These are phyloP conservation scores for Botrytis hyacinthi DNA, from an alignment of 2,329 filamentous ascomycete genomes.

Conservation along the genomic window DNA sequence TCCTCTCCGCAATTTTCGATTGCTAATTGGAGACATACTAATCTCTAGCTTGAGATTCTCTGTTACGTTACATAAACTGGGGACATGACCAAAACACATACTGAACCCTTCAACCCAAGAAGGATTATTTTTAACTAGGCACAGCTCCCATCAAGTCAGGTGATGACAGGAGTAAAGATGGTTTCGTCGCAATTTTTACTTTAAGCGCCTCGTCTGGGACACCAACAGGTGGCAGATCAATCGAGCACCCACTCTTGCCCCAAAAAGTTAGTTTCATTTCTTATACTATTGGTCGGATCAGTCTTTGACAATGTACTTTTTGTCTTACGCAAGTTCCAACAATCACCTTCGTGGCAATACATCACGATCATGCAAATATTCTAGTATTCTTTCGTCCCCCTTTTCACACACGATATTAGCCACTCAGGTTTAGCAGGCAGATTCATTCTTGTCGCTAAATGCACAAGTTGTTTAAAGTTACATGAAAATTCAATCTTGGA, in stretches of 20 bases:
- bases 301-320: not conserved
- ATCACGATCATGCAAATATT: not conserved
- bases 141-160: not conserved
- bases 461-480: not conserved
- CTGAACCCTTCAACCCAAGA: not conserved
- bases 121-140: not conserved
- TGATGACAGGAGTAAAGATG: not conserved
- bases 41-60: not conserved
- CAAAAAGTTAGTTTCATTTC: not conserved
- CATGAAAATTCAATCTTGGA: not conserved
- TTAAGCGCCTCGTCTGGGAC: not conserved
- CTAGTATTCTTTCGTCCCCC: not conserved
- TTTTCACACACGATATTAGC: not conserved
- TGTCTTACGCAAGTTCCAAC: not conserved
- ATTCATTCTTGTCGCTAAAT: not conserved
- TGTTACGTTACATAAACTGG: not conserved
- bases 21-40: not conserved
- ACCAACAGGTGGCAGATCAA: not conserved
- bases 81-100: not conserved
- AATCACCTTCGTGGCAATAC: not conserved
- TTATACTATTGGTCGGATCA: not conserved
- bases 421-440: not conserved
- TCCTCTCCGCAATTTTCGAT: not conserved
- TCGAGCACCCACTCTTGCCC: not conserved
- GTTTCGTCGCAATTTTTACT: not conserved